Percentiles rank a stretch among this genome's conserved stretches.
Evolutionary conservation across 257 asterid genomes (phyloP).

Genomic region (Phtheirospermum japonicum): DNA sequence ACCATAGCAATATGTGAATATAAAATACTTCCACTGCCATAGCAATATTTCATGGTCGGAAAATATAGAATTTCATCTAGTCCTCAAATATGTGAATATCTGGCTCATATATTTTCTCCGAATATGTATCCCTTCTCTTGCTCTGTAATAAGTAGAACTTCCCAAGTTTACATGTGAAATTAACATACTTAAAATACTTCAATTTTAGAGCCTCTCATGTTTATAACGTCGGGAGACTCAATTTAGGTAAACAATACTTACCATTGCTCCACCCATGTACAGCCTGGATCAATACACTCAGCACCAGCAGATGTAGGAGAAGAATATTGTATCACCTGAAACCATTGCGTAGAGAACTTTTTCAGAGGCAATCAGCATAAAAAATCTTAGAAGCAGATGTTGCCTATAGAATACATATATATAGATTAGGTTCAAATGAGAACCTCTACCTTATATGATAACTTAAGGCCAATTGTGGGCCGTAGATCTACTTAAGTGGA

Average conservation of each 20-base stretch:
- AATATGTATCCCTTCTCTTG: slow-evolving; percentile 4
- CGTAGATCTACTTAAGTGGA: no score
- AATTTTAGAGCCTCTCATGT: slow-evolving; percentile 16
- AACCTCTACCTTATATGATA: no score
- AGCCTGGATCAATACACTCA: slow-evolving; percentile 83
- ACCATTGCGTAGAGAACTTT: slow-evolving; percentile 27
- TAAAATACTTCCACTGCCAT: slow-evolving; percentile 12
- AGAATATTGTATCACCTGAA: slow-evolving; percentile 81
- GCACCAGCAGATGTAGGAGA: slow-evolving; percentile 96
- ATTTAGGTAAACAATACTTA: slow-evolving; percentile 32
- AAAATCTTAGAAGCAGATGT: slow-evolving; percentile 16
- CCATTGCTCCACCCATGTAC: slow-evolving; percentile 99
- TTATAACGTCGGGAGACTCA: slow-evolving; percentile 3
- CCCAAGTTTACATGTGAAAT: slow-evolving; percentile 20
- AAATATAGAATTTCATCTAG: slow-evolving; percentile 15
- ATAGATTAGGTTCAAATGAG: no score
- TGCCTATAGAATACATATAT: slow-evolving; percentile 5
- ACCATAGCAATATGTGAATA: not conserved
- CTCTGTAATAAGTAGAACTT: not conserved
- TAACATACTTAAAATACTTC: slow-evolving; percentile 3
- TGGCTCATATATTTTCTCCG: slow-evolving; percentile 12
- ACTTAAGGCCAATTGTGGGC: no score
- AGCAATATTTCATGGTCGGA: not conserved
- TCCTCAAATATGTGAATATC: not conserved
- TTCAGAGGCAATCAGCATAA: slow-evolving; percentile 30